phyloP scores from a whole-genome alignment of 371 early-diverging fungal genomes.

The Batkoa obscura region DNA sequence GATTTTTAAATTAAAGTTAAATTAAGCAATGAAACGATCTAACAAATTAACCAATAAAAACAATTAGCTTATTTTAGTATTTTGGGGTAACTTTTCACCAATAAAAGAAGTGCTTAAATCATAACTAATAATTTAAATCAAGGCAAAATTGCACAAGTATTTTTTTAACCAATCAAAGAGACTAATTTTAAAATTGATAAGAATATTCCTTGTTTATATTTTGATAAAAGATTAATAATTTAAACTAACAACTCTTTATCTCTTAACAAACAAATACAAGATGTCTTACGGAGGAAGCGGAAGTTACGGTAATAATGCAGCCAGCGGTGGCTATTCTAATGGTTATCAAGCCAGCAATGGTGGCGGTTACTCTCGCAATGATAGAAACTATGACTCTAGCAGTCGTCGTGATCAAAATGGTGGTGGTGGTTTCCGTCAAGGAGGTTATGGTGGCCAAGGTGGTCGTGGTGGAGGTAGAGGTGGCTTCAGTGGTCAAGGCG shows the following conservation, averaged over 20 bases:
- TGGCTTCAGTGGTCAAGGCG: background rate
- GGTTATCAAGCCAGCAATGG: background rate
- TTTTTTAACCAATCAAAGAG: no score
- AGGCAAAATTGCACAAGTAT: no score
- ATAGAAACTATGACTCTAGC: background rate
- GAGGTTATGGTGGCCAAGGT: conserved; percentile 1
- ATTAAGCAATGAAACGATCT: no score
- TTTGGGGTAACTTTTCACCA: no score
- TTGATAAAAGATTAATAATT: no score
- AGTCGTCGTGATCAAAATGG: background rate
- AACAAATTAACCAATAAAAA: no score
- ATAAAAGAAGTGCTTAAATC: no score
- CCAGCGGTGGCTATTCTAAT: background rate
- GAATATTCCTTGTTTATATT: no score
- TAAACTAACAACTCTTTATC: background rate
- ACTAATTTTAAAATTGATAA: no score
- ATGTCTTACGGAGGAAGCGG: background rate
- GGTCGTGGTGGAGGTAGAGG: conserved; percentile 2
- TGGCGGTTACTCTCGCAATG: background rate
- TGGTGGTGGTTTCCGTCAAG: background rate
- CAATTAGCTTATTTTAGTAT: no score
- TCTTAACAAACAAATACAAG: background rate
- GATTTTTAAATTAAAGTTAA: no score
- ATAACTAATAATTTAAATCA: no score
- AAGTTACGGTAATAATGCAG: background rate